These are phyloP conservation scores for Talaromyces pinophilus DNA, from an alignment of 2,329 filamentous ascomycete genomes.

Conservation along the genomic window DNA sequence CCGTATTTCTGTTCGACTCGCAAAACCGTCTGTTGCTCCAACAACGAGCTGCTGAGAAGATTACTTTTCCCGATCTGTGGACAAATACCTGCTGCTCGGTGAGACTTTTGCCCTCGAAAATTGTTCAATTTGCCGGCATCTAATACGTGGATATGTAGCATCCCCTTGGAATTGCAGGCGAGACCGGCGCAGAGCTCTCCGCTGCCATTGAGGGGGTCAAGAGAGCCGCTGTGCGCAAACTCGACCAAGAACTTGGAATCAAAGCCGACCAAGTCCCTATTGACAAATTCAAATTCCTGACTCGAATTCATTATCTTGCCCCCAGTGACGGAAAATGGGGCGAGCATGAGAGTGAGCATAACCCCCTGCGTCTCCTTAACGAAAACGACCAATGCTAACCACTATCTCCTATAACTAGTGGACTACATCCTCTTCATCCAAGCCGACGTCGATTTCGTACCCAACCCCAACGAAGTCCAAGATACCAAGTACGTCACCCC, in stretches of 20 bases:
- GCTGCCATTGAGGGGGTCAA: constrained; percentile 84
- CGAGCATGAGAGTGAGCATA: constrained; percentile 85
- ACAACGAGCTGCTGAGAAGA: constrained; percentile 94
- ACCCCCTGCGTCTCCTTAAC: not conserved
- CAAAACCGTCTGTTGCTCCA: constrained; percentile 91
- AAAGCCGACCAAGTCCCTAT: constrained; percentile 83
- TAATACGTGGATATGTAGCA: constrained; percentile 50
- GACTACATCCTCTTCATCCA: constrained; percentile 99
- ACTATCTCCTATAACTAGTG: constrained; percentile 54
- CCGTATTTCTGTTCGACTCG: constrained; percentile 95
- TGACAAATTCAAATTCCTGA: constrained; percentile 90
- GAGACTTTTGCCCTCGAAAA: not conserved
- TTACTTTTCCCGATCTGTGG: constrained; percentile 99
- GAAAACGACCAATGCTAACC: not conserved
- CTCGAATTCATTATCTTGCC: constrained; percentile 96
- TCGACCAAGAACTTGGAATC: constrained; percentile 94
- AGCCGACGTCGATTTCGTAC: constrained; percentile 78
- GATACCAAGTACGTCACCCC: constrained; percentile 81
- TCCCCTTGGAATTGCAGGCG: constrained; percentile 84
- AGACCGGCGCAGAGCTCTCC: constrained; percentile 80
- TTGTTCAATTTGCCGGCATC: not conserved
- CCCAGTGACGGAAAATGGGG: constrained; percentile 98
- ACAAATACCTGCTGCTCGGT: constrained; percentile 97
- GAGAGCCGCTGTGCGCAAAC: constrained; percentile 86
- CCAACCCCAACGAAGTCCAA: constrained; percentile 85